Evolutionary conservation across 1,139 yeast genomes (phyloP), one percentile per base, ranked within the genome.

Genomic region (Protomyces arabidopsidicola): DNA sequence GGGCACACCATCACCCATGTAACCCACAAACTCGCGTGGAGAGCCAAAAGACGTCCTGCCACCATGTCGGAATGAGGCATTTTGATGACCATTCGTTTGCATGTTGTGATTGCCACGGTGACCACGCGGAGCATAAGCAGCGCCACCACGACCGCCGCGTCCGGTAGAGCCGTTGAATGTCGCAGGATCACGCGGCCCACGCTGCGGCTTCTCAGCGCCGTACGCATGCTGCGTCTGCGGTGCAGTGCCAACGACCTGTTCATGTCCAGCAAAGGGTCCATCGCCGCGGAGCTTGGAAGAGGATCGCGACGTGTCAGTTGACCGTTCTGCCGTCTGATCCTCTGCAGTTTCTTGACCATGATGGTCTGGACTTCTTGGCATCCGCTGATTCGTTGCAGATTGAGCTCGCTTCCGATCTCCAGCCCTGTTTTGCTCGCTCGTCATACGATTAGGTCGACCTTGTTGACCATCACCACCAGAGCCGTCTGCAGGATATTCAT

Each of bases 61-160:
- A 6, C 48, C 48, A 18, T 42, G 16, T 10, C 48, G 48, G 22
- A 16, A 42, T 8, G 24, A 12, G 20, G 10, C 24, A 20, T 18
- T 18, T n/a, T 42, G 48, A 8, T 42, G 48, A 18, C 48, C 48
- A 18, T 42, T n/a, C 24, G 22, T 5, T 0, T 42, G 48, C n/a
- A 36, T n/a, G 42, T 50, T 48, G 34, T 50, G 52, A 20, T 27
- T 38, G n/a, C 62, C 62, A 42, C 62, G 62, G 20, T 58, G 53
- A 18, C 62, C 62, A 9, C 62, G 56, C 2, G 56, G 52, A 18
- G 34, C 51, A 51, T 35, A 39, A 4, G 52, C 62, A 31, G 45
- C 56, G 34, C 62, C 62, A 1, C 31, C 31, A 27, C 31, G 31
- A 2, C 62, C 56, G 22, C 50, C 56, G 20, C 52, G 39, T 16